phyloP scores from a whole-genome alignment of 225 moss, liverwort and hornwort species.

The Pseudisothecium myosuroides region DNA sequence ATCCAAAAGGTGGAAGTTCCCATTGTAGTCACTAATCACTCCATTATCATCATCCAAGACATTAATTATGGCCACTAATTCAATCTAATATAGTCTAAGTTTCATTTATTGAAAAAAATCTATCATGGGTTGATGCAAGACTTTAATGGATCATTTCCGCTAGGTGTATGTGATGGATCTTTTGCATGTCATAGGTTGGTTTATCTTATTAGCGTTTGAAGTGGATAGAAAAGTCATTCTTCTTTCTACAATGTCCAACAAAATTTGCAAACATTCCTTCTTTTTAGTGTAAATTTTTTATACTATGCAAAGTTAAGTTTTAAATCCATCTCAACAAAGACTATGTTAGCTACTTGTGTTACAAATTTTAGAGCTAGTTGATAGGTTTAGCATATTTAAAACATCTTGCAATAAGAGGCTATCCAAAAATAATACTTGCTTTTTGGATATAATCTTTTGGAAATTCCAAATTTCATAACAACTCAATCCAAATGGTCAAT shows the following conservation, averaged over 20 bases:
- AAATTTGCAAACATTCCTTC: background rate
- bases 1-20: background rate
- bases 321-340: background rate
- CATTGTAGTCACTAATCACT: too few relatives aligned
- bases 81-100: too few relatives aligned
- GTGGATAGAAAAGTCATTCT: background rate
- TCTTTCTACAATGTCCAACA: background rate
- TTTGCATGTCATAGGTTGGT: too few relatives aligned
- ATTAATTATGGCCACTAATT: too few relatives aligned
- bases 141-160: background rate
- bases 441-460: background rate
- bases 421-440: too few relatives aligned
- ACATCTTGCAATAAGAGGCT: background rate
- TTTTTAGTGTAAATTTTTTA: background rate
- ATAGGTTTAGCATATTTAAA: background rate
- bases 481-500: too few relatives aligned
- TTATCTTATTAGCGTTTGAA: background rate
- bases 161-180: too few relatives aligned
- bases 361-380: background rate
- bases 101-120: too few relatives aligned
- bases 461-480: too few relatives aligned
- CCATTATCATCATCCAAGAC: too few relatives aligned
- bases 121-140: background rate
- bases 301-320: background rate
- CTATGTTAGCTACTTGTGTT: background rate